A percentile compares a stretch with the other conserved stretches of the same genome.
Conservation (phyloP, 805 yeast genomes). For the Saturnispora bothae region DNA sequence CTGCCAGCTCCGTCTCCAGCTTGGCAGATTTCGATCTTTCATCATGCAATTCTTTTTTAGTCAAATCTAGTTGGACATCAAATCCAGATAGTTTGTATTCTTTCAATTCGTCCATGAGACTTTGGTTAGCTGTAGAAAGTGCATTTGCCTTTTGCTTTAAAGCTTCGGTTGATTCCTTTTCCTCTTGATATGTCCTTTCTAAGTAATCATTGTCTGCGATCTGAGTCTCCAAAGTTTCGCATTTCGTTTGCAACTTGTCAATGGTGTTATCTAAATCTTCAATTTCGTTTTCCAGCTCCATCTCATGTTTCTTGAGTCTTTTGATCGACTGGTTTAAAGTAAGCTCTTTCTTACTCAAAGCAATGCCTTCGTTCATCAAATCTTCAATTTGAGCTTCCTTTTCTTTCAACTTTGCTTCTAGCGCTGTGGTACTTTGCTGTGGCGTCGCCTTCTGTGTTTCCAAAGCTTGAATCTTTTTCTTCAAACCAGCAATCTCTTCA, state of each 20-base stretch:
- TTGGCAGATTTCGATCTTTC: constrained; percentile 17
- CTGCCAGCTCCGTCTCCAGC: constrained; percentile 17
- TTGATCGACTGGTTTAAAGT: constrained; percentile 58
- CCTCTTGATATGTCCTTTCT: constrained; percentile 18
- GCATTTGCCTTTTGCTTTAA: constrained; percentile 20
- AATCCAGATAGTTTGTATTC: constrained; percentile 27
- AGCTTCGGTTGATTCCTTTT: constrained; percentile 21
- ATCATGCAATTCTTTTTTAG: constrained; percentile 26
- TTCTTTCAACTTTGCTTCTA: constrained; percentile 26
- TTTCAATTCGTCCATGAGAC: constrained; percentile 21
- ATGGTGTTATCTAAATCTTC: constrained; percentile 21
- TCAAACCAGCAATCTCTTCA: too few relatives aligned
- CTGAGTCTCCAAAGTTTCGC: constrained; percentile 14
- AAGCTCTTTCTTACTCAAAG: constrained; percentile 59
- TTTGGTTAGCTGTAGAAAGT: constrained; percentile 18
- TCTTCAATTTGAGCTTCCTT: constrained; percentile 57
- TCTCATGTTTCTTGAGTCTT: constrained; percentile 40
- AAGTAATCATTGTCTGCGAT: constrained; percentile 1
- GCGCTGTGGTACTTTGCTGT: constrained; percentile 1
- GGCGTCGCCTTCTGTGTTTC: too few relatives aligned
- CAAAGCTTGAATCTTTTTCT: too few relatives aligned
- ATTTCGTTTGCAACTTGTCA: neutral
- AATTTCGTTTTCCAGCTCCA: constrained; percentile 27
- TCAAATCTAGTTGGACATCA: constrained; percentile 24
- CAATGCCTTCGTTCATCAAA: constrained; percentile 66